Base-by-base conservation (phyloP, 371 early-diverging fungal species). In the Chytridiales sp. region DNA sequence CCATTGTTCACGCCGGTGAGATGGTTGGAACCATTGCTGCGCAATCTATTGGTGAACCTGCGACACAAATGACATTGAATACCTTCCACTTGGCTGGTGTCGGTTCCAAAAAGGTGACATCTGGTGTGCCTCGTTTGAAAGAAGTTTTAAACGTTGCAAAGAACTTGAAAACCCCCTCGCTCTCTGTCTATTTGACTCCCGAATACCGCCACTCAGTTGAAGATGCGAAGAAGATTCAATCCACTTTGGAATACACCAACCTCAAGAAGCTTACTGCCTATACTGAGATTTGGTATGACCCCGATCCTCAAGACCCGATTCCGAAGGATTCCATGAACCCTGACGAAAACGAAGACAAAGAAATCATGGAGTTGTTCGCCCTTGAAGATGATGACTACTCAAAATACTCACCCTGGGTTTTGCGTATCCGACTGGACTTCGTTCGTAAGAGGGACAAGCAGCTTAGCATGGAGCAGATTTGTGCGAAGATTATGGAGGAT, bases 41-140 rank as follows among this genome's bases (percentile, higher is more conserved):
- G 13, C 99, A 99, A 77, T 95, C 96, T 42, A 98, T 99, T 79
- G 99, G 99, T 76, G 99, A 99, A 76, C 99, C 99, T 48, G 99
- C 99, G 21, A 99, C 99, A 19, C 99, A 99, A 72, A 99, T 99
- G 99, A 99, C 99, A 24, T 77, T 99, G 60, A 99, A 99, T 75
- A 99, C 99, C 54, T 99, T 99, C 92, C 99, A 99, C 81, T 69
- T 88, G 77, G 99, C 99, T 62, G 99, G 99, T 88, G 98, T 99
- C 47, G 86, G 93, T 36, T 89, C 89, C 65, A 94, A 95, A 78
- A 97, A 95, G 69, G 97, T 98, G 13, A 99, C 98, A 3, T 87
- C 93, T 60, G 99, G 99, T 84, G 99, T 99, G 26, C 99, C 99
- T 35, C 93, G 99, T 76, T 81, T 99, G 62, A 99, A 98, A 85